A percentile compares a stretch with the other conserved stretches of the same genome.
phyloP scores from a whole-genome alignment of 192 early-diverging fungal genomes.

The Coemansia sp. region DNA sequence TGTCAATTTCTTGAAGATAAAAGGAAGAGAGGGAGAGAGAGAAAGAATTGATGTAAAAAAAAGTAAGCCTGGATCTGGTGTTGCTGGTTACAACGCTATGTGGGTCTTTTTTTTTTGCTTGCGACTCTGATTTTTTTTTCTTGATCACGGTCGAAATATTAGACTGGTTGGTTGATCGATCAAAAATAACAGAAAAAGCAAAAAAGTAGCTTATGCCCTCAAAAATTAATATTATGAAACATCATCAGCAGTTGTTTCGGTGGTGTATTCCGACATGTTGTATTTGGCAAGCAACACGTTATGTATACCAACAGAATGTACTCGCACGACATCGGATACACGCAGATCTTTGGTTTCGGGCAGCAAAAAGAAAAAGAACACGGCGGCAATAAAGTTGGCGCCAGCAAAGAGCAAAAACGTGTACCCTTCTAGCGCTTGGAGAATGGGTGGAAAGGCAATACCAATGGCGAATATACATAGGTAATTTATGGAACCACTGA shows the following conservation, averaged over 20 bases:
- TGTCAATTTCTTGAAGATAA: background rate
- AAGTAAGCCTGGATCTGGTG: background rate
- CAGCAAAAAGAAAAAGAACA: constrained; percentile 59
- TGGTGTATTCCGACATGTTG: background rate
- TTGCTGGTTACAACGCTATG: too few relatives aligned
- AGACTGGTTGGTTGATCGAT: too few relatives aligned
- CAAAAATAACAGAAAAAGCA: too few relatives aligned
- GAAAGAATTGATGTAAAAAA: background rate
- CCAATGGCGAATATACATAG: constrained; percentile 52
- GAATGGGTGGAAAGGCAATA: constrained; percentile 51
- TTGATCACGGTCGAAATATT: too few relatives aligned
- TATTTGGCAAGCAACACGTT: constrained; percentile 21
- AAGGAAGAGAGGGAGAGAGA: background rate
- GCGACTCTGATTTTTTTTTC: too few relatives aligned
- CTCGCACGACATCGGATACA: constrained; percentile 54
- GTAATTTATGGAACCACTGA: constrained; percentile 70
- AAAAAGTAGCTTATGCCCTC: too few relatives aligned
- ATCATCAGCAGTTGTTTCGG: too few relatives aligned
- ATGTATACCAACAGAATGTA: constrained; percentile 43
- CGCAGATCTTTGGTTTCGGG: constrained; percentile 76
- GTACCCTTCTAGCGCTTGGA: constrained; percentile 31
- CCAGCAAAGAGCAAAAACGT: constrained; percentile 63
- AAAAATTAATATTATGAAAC: too few relatives aligned
- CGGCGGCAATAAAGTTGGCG: constrained; percentile 53
- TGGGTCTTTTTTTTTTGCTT: too few relatives aligned